Base-by-base conservation (phyloP, 768 basidiomycete genomes). In the Rhodocollybia butyracea region DNA sequence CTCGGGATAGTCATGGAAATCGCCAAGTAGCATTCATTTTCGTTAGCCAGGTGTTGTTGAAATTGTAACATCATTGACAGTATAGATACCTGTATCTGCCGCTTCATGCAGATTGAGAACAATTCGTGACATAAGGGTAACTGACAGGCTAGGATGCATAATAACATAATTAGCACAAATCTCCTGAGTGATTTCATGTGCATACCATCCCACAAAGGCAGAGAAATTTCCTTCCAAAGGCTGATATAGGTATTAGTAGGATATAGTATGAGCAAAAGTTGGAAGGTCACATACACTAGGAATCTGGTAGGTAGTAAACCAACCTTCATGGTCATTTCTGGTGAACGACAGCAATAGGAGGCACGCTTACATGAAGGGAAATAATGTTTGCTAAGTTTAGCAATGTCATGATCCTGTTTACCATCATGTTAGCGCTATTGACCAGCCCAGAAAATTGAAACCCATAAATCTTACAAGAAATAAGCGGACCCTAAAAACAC, bases 21-120 rank as follows among this genome's bases (percentile, higher is more conserved):
- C n/a, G n/a, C 39, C 39, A 40, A 40, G 39, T 19, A n/a, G 39
- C n/a, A n/a, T n/a, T n/a, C n/a, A n/a, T n/a, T n/a, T n/a, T n/a
- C n/a, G n/a, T n/a, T n/a, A n/a, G n/a, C n/a, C n/a, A n/a, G n/a
- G n/a, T n/a, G n/a, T n/a, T n/a, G n/a, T n/a, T n/a, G n/a, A n/a
- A n/a, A n/a, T n/a, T n/a, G n/a, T n/a, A n/a, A n/a, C n/a, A n/a
- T n/a, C 31, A 10, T 39, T 10, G 12, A 12, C 27, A 13, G 48
- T 50, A 34, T 50, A 50, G 3, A 50, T 50, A 8, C 48, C 48
- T n/a, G 19, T 4, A 13, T 50, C 48, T 3, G 48, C 48, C 15
- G 48, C 48, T 27, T 50, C 48, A 24, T 50, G 48, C 22, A 50
- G 15, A 50, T 38, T 34, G 5, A 50, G 48, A 31, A 50, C 38